Percentiles rank a stretch among this genome's conserved stretches.
phyloP scores from a whole-genome alignment of 2,329 filamentous ascomycete species.

The Cercospora nicotianae region DNA sequence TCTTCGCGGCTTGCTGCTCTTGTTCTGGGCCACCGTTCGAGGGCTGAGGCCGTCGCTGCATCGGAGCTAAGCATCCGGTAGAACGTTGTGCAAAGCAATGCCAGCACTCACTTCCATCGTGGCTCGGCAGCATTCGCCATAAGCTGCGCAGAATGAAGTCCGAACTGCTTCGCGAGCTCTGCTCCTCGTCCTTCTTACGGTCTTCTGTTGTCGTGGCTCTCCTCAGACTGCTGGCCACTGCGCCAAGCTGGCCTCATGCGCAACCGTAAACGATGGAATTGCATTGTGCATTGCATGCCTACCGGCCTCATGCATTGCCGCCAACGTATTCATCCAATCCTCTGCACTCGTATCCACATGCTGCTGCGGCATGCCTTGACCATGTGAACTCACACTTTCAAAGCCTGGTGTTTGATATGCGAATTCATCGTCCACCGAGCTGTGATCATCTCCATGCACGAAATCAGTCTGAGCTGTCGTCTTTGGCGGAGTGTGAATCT shows the following conservation, averaged over 20 bases:
- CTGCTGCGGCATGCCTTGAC: constrained; percentile 12
- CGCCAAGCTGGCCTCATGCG: constrained; percentile 11
- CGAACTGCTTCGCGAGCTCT: not conserved
- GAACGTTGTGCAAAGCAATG: not conserved
- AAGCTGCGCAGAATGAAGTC: not conserved
- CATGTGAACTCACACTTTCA: not conserved
- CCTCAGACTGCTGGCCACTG: constrained; percentile 17
- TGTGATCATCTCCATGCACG: not conserved
- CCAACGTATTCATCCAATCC: constrained; percentile 22
- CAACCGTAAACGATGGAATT: constrained; percentile 16
- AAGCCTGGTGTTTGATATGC: not conserved
- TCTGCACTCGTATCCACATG: constrained; percentile 8
- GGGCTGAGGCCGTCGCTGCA: not conserved
- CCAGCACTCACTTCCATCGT: not conserved
- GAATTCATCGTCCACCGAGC: constrained; percentile 16
- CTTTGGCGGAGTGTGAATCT: constrained; percentile 20
- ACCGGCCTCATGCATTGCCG: constrained; percentile 17
- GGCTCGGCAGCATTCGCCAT: not conserved
- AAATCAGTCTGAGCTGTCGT: constrained; percentile 9
- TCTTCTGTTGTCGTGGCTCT: not conserved
- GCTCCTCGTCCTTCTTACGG: not conserved
- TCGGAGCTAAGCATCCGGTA: not conserved
- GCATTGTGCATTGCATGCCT: constrained; percentile 12
- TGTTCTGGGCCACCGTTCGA: not conserved
- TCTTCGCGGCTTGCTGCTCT: not conserved